Base-by-base conservation (phyloP, 495 filamentous ascomycete species). In the Pyrenopolyporus hunteri region DNA sequence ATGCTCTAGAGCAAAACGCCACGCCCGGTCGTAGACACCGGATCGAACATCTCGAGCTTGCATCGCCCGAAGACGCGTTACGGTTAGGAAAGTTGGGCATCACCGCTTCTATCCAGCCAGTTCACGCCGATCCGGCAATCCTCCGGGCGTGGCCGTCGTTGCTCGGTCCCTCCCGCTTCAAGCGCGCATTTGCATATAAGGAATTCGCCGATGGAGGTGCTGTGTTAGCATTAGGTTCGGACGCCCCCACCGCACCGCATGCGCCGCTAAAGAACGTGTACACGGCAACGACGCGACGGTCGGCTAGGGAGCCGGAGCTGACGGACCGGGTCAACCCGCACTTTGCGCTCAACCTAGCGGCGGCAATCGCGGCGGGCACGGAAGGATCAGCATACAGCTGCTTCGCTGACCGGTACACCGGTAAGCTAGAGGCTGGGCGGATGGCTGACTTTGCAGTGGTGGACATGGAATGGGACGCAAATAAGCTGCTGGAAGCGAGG, bases 61-160 rank as follows among this genome's bases (percentile, higher is more conserved):
- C 85, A 6, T 76, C 71, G 0, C 75, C 77, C 1, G 75, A 71
- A 25, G 84, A 87, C 48, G 83, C 80, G 1, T 71, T 57, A 3
- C 68, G 85, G 0, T 74, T 87, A 1, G 84, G 83, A 4, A 59
- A 73, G 28, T 72, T 81, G 10, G 78, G 83, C 14, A 85, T 88
- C 63, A 85, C 83, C 31, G 85, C 85, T 4, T 85, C 81, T 3
- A 80, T 87, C n/a, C 83, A 87, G 64, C 83, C 85, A 0, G 83
- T 87, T 2, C 85, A 88, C 56, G 76, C 82, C 2, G 85, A 88
- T 59, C 85, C 85, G 4, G 83, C 83, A 1, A 85, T 86, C 37
- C 75, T 87, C 19, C 74, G 76, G 8, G 84, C 81, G 0, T 87
- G 85, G 85, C 82, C 82, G 17, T 70, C 67, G 5, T 67, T 87